Evolutionary conservation across 148 eudicot species (phyloP).

Genomic region (Gaultheria prostrata): DNA sequence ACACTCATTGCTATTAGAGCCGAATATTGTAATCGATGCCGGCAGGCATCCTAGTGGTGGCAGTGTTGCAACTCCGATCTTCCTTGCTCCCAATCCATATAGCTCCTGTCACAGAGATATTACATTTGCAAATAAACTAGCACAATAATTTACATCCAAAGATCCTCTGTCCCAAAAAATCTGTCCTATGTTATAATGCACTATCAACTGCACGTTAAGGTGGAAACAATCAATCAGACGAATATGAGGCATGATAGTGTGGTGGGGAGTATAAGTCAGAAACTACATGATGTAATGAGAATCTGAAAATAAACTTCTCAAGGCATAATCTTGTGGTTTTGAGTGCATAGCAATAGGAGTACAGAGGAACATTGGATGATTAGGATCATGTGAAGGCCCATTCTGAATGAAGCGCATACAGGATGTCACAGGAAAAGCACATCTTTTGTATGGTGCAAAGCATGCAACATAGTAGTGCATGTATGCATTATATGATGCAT

Average conservation of each 20-base stretch:
- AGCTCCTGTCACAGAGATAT: slow-evolving; percentile 36
- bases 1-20: slow-evolving; percentile 48
- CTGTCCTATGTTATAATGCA: neutral
- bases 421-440: too few relatives aligned
- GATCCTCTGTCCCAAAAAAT: neutral
- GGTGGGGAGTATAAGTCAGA: too few relatives aligned
- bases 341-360: neutral
- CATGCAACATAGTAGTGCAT: too few relatives aligned
- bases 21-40: slow-evolving; percentile 60
- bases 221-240: neutral
- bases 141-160: neutral
- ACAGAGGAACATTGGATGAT: neutral
- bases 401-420: too few relatives aligned
- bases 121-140: neutral
- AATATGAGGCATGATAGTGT: too few relatives aligned
- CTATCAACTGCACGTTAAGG: neutral
- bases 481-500: too few relatives aligned
- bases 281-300: neutral
- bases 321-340: neutral
- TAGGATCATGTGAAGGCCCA: neutral
- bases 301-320: neutral
- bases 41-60: slow-evolving; percentile 69
- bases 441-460: too few relatives aligned
- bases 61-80: slow-evolving; percentile 57
- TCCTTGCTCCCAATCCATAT: slow-evolving; percentile 59